These are phyloP conservation scores for Alisma plantagoaquatica DNA, from an alignment of 106 monocot genomes.

Conservation along the genomic window DNA sequence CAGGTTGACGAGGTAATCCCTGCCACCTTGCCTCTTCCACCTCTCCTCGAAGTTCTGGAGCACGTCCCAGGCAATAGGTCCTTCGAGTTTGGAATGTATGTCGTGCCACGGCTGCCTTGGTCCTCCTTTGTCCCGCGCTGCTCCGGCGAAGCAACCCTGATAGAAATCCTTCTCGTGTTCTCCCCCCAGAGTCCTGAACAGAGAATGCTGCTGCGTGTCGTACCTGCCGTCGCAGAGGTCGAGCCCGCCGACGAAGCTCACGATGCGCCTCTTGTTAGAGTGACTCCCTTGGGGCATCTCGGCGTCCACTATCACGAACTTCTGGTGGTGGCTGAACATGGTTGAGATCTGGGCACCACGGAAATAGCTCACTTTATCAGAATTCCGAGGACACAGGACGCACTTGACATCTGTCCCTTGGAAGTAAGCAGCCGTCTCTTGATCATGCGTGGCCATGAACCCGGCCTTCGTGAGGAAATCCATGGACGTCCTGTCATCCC, in stretches of 20 bases:
- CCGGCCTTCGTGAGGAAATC: constrained; percentile 45
- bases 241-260: constrained; percentile 63
- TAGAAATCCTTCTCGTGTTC: constrained; percentile 53
- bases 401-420: constrained; percentile 43
- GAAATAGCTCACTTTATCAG: constrained; percentile 46
- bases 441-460: constrained; percentile 58
- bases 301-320: constrained; percentile 48
- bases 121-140: constrained; percentile 36
- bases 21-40: constrained; percentile 52
- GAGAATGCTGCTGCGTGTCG: constrained; percentile 54
- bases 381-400: constrained; percentile 61
- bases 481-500: constrained; percentile 66
- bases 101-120: constrained; percentile 73
- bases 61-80: constrained; percentile 62
- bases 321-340: constrained; percentile 72
- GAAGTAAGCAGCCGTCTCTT: constrained; percentile 46
- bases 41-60: constrained; percentile 55
- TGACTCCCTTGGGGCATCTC: constrained; percentile 31
- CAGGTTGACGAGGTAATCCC: constrained; percentile 35
- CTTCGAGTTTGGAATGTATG: constrained; percentile 46
- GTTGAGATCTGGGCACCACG: constrained; percentile 46
- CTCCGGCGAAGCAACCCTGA: constrained; percentile 41
- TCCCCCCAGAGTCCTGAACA: constrained; percentile 51
- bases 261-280: constrained; percentile 32
- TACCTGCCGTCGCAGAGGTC: constrained; percentile 69